Conservation (phyloP, 768 basidiomycete species). For the Mycena maculata region DNA sequence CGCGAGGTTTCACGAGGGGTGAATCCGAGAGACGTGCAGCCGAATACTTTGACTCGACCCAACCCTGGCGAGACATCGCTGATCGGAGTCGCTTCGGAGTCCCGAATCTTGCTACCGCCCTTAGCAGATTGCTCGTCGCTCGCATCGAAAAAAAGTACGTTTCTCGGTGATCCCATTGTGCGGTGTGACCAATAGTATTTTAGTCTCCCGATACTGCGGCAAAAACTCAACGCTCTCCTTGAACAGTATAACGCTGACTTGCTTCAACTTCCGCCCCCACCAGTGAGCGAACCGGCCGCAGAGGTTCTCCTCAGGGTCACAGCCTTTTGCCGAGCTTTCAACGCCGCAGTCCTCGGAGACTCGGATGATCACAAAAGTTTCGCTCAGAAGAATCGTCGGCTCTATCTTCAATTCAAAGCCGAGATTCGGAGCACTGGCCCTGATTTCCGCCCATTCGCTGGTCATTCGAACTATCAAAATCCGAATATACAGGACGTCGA, state of each 20-base stretch:
- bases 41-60: constrained; percentile 58
- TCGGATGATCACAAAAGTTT: constrained; percentile 46
- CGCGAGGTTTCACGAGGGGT: constrained; percentile 45
- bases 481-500: constrained; percentile 10
- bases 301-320: constrained; percentile 59
- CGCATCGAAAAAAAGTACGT: constrained; percentile 68
- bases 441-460: constrained; percentile 47
- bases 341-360: constrained; percentile 45
- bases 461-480: constrained; percentile 3
- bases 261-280: constrained; percentile 51
- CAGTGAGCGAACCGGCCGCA: constrained; percentile 53
- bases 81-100: constrained; percentile 67
- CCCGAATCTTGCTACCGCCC: constrained; percentile 60
- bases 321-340: constrained; percentile 56
- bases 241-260: constrained; percentile 47
- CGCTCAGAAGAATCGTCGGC: constrained; percentile 47
- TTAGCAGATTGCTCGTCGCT: constrained; percentile 63
- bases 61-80: constrained; percentile 65
- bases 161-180: neutral
- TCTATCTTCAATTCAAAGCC: constrained; percentile 48
- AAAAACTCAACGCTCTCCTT: constrained; percentile 55
- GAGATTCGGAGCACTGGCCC: constrained; percentile 54
- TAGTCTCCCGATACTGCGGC: constrained; percentile 61
- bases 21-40: constrained; percentile 52
- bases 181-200: constrained; percentile 9